These are phyloP conservation scores for Durio zibethinus DNA, from an alignment of 345 rosid genomes.

Conservation along the genomic window DNA sequence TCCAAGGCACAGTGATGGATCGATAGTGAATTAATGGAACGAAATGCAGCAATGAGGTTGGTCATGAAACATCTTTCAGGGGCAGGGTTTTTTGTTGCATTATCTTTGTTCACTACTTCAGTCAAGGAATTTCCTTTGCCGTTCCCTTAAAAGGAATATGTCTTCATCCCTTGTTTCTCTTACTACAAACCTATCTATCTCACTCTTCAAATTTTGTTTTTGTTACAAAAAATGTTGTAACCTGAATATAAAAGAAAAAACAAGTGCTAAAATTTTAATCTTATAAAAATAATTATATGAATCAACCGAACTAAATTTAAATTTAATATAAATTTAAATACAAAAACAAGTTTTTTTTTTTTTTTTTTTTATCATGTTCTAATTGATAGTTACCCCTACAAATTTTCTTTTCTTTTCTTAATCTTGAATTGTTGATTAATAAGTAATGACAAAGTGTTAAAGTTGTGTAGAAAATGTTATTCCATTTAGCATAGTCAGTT, in stretches of 20 bases:
- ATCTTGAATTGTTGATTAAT: not conserved
- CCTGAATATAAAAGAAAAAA: too few relatives aligned
- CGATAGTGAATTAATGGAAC: not conserved
- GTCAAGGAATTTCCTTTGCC: not conserved
- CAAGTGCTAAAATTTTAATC: too few relatives aligned
- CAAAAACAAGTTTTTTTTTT: not conserved
- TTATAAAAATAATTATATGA: too few relatives aligned
- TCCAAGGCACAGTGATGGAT: not conserved
- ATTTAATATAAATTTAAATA: too few relatives aligned
- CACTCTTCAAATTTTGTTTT: not conserved
- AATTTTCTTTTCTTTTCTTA: not conserved
- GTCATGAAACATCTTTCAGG: not conserved
- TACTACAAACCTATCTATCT: not conserved
- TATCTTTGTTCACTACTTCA: not conserved
- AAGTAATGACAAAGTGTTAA: not conserved
- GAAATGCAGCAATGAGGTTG: not conserved
- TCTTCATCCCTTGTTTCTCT: not conserved
- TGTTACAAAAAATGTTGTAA: too few relatives aligned
- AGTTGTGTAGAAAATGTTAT: not conserved
- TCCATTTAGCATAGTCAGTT: not conserved
- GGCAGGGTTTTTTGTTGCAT: not conserved
- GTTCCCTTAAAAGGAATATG: not conserved
- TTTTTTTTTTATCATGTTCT: not conserved
- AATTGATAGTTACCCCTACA: not conserved
- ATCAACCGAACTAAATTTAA: too few relatives aligned